phyloP scores from a whole-genome alignment of 2,329 filamentous ascomycete genomes.

The Botrytis hyacinthi region DNA sequence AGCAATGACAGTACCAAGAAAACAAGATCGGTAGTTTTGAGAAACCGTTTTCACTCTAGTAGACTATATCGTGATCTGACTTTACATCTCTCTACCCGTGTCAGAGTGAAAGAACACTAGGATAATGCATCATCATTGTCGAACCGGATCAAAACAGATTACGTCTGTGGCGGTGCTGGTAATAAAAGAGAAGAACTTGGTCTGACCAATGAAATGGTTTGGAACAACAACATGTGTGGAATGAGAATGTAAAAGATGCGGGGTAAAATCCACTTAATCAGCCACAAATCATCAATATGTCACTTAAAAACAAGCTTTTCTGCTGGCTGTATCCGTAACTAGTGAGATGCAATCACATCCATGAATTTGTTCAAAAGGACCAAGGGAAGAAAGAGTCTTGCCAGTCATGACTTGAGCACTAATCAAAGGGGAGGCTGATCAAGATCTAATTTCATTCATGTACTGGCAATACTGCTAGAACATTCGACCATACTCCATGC shows the following conservation, averaged over 20 bases:
- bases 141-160: neutral
- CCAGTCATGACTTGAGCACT: neutral
- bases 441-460: neutral
- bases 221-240: neutral
- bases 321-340: neutral
- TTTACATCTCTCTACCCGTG: neutral
- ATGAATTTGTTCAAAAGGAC: neutral
- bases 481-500: neutral
- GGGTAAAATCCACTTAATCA: neutral
- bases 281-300: constrained; percentile 4
- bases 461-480: neutral
- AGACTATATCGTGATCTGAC: neutral
- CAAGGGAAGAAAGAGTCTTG: neutral
- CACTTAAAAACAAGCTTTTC: constrained; percentile 15
- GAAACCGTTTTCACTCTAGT: neutral
- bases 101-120: neutral
- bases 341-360: neutral
- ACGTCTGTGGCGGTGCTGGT: constrained; percentile 4
- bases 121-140: neutral
- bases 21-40: neutral
- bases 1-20: constrained; percentile 2
- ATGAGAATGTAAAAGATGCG: neutral
- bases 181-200: neutral
- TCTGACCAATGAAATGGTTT: neutral
- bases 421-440: neutral